Base-by-base conservation (phyloP, 345 rosid genomes). In the Mallotus nudiflorus region DNA sequence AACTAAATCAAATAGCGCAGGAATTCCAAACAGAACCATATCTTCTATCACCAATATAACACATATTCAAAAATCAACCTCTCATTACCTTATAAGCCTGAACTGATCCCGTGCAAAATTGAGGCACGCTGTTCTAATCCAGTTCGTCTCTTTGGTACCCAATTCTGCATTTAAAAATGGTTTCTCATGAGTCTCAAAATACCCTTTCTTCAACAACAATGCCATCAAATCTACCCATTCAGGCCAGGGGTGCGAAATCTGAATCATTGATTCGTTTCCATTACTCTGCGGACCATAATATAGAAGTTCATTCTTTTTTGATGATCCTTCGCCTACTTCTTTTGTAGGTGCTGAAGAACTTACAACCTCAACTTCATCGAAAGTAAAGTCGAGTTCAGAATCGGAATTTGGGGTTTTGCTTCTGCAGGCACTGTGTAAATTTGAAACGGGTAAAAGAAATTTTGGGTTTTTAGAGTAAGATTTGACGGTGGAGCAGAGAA, bases 191-290 rank as follows among this genome's bases (percentile, higher is more conserved):
- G 73, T 86, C 24, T 61, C 87, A 13, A 89, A 88, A 75, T 89
- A 89, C 13, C 89, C 91, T 77, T 74, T 80, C 69, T 76, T 88
- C 74, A 72, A 51, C 66, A 89, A 75, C 77, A 81, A 68, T 27
- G 82, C 87, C 88, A 91, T 88, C 73, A 93, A 77, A 66, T 78
- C 81, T 62, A 84, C 78, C 98, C 96, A 93, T 65, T 93, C 94
- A 18, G 86, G 91, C 96, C 94, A 93, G 16, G 90, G 88, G 70
- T 87, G 92, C 11, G 90, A 81, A 75, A 85, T 81, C 75, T 67
- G 79, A 40, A 77, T 70, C 24, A 24, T 37, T 6, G 73, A 63
- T 65, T 54, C 85, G 25, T 55, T 65, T 51, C 11, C 64, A n/a
- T 57, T 29, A 15, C 16, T 28, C 55, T 68, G 54, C 53, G 20